Evolutionary conservation across 495 filamentous ascomycete genomes (phyloP), one percentile per base, ranked within the genome.

Genomic region (Penicillium silybi): DNA sequence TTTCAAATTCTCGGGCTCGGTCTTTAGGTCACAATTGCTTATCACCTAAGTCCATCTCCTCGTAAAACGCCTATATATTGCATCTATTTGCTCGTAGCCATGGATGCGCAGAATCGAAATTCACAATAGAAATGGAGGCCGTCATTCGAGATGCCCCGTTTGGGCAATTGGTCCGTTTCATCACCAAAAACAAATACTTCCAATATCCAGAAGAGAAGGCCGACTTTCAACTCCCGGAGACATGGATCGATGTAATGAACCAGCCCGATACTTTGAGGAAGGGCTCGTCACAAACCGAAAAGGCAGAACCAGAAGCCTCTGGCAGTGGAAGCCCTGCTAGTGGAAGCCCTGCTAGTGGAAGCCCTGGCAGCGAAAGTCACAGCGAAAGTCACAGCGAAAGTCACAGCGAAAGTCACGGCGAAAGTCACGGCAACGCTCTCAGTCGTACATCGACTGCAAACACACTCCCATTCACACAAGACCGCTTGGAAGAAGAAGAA

Each of bases 201-300:
- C 65, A 72, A 59, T 84, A 83, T 44, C 78, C 78, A 5, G 79
- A 83, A 68, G 80, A 83, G 48, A 61, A 69, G 39, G 53, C 71
- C 18, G 72, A 65, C 45, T 84, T 84, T 58, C 52, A 73, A 56
- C 66, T 80, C 9, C 76, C 79, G 2, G 65, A 73, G 26, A 27
- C 60, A 51, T 85, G 80, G 67, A 61, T 63, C 13, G 41, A 61
- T 29, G 42, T 63, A n/a, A 46, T 63, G 54, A 48, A 61, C 23
- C 32, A 46, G n/a, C 42, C 45, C 2, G 50, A 41, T 5, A 16
- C 44, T 29, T 13, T 19, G 53, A 46, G 16, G 57, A 55, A 16
- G 43, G 29, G 8, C 29, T 32, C 29, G 11, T 32, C 29, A 13
- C 29, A 32, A 4, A 32, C 29, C 2, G 6, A 13, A 11, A 32